phyloP scores from a whole-genome alignment of 2,329 filamentous ascomycete genomes.

The Exophiala oligosperma region DNA sequence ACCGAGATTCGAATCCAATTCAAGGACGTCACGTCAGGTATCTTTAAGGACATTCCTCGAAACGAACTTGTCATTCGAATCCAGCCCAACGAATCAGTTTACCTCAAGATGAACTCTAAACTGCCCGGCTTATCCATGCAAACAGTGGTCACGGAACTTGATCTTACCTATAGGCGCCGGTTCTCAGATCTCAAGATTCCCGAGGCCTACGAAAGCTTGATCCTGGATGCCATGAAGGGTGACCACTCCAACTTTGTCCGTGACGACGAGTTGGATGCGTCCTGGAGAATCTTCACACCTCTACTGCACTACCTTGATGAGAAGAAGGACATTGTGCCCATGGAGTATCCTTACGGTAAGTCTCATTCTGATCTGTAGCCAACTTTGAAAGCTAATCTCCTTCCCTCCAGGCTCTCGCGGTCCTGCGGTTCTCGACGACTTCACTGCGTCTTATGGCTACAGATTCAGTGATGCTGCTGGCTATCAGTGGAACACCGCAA shows the following conservation, averaged over 20 bases:
- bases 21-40: slow-evolving; percentile 98
- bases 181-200: slow-evolving; percentile 99
- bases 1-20: slow-evolving; percentile 99
- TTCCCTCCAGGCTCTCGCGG: slow-evolving; percentile 77
- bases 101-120: slow-evolving; percentile 99
- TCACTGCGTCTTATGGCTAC: slow-evolving; percentile 96
- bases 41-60: slow-evolving; percentile 99
- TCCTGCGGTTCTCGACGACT: slow-evolving; percentile 94
- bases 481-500: slow-evolving; percentile 85
- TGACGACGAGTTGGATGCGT: slow-evolving; percentile 94
- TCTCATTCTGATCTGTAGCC: slow-evolving; percentile 16
- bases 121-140: slow-evolving; percentile 98
- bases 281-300: slow-evolving; percentile 98
- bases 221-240: slow-evolving; percentile 95
- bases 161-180: slow-evolving; percentile 94
- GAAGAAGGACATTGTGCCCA: slow-evolving; percentile 98
- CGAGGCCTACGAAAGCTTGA: slow-evolving; percentile 97
- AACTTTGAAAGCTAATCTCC: background rate
- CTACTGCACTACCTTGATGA: slow-evolving; percentile 97
- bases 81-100: slow-evolving; percentile 98
- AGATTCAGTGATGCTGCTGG: slow-evolving; percentile 97
- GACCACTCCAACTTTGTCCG: slow-evolving; percentile 99
- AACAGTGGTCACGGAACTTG: slow-evolving; percentile 96
- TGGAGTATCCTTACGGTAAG: slow-evolving; percentile 99
- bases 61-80: slow-evolving; percentile 99